phyloP scores from a whole-genome alignment of 2,329 filamentous ascomycete genomes.

The Rugonectria rugulosa region DNA sequence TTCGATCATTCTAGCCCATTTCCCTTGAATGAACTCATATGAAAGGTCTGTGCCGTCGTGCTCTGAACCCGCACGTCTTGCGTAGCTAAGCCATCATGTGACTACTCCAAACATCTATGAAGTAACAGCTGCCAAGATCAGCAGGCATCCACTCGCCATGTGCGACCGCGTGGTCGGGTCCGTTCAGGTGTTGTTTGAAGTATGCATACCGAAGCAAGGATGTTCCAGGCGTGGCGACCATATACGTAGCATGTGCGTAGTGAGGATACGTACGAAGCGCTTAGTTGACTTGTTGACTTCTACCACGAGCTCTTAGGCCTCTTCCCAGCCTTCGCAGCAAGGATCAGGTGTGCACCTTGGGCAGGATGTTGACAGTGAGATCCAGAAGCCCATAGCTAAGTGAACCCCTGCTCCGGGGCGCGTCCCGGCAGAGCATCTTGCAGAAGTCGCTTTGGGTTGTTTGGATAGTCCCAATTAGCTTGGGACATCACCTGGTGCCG shows the following conservation, averaged over 20 bases:
- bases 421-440: slow-evolving; percentile 27
- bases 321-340: slow-evolving; percentile 15
- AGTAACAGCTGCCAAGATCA: slow-evolving; percentile 17
- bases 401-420: slow-evolving; percentile 27
- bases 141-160: slow-evolving; percentile 26
- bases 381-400: slow-evolving; percentile 21
- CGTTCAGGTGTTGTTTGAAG: slow-evolving; percentile 10
- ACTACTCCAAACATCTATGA: slow-evolving; percentile 16
- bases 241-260: no score
- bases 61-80: slow-evolving; percentile 22
- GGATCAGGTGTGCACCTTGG: slow-evolving; percentile 12
- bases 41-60: slow-evolving; percentile 14
- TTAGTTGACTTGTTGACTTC: no score
- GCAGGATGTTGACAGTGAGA: slow-evolving; percentile 19
- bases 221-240: slow-evolving; percentile 19
- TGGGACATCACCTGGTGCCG: slow-evolving; percentile 18
- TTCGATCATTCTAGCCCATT: no score
- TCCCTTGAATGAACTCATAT: neutral
- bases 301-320: slow-evolving; percentile 21
- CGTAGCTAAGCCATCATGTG: slow-evolving; percentile 29
- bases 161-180: slow-evolving; percentile 22
- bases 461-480: slow-evolving; percentile 28
- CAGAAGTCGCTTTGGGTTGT: slow-evolving; percentile 20
- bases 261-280: no score
- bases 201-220: slow-evolving; percentile 11